These are phyloP conservation scores for Chaetoscypha palmicola DNA, from an alignment of 2,329 filamentous ascomycete genomes.

Conservation along the genomic window DNA sequence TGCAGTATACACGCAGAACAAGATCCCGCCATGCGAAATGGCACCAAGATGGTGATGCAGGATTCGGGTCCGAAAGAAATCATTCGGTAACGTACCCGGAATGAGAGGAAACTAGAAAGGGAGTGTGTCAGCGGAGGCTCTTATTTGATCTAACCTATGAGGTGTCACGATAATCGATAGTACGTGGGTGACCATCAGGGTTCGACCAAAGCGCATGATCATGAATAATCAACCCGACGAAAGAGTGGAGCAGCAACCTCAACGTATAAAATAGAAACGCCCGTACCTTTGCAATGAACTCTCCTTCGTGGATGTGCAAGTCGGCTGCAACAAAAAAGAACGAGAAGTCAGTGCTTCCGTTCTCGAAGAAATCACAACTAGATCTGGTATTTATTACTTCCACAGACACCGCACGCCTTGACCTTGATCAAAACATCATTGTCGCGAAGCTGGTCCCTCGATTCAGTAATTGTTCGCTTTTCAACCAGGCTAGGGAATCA, in stretches of 20 bases:
- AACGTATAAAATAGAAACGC: background rate
- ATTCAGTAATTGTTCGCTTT: conserved; percentile 1
- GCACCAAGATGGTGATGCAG: background rate
- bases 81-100: conserved; percentile 36
- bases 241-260: background rate
- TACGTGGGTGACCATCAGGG: conserved; percentile 23
- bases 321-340: conserved; percentile 43
- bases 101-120: conserved; percentile 55
- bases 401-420: conserved; percentile 59
- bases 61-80: background rate
- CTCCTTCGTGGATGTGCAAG: conserved; percentile 59
- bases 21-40: too few species aligned
- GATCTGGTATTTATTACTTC: conserved; percentile 33
- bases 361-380: background rate
- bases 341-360: background rate
- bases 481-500: conserved; percentile 44
- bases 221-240: background rate
- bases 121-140: conserved; percentile 22
- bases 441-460: conserved; percentile 20
- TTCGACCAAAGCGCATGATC: too few species aligned
- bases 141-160: conserved; percentile 3
- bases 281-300: conserved; percentile 51
- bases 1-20: too few species aligned
- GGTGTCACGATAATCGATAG: background rate
- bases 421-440: conserved; percentile 48